These are phyloP conservation scores for Xylaria palmicola DNA, from an alignment of 495 filamentous ascomycete genomes.

Conservation along the genomic window DNA sequence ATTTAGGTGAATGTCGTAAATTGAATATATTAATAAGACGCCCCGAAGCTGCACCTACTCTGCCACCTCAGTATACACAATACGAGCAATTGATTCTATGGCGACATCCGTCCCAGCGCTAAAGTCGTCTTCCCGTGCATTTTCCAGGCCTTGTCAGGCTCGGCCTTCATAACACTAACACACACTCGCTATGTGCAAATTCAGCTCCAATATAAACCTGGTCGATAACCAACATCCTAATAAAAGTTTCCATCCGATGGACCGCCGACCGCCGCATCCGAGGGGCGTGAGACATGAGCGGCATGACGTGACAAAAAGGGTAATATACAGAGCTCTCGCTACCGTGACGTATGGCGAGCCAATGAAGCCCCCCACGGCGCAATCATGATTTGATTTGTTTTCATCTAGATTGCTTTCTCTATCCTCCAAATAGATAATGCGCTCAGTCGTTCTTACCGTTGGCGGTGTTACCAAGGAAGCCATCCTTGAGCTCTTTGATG, in stretches of 20 bases:
- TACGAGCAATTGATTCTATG: background rate
- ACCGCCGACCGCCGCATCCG: constrained; percentile 14
- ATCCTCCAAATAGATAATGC: constrained; percentile 8
- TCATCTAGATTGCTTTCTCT: constrained; percentile 8
- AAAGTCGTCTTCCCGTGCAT: background rate
- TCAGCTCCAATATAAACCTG: constrained; percentile 27
- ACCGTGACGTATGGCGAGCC: constrained; percentile 17
- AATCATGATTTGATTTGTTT: constrained; percentile 13
- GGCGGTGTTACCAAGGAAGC: constrained; percentile 56
- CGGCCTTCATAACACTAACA: constrained; percentile 2
- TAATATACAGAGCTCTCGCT: constrained; percentile 35
- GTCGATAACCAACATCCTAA: constrained; percentile 24
- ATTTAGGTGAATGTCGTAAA: background rate
- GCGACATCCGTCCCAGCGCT: background rate
- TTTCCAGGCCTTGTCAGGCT: background rate
- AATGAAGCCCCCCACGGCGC: constrained; percentile 19
- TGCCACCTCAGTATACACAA: constrained; percentile 7
- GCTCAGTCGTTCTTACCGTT: constrained; percentile 79
- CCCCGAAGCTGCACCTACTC: background rate
- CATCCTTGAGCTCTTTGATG: constrained; percentile 44
- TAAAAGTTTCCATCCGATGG: constrained; percentile 3
- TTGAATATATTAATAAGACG: constrained; percentile 9
- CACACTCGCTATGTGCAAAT: constrained; percentile 20
- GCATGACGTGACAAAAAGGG: constrained; percentile 27
- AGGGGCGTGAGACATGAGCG: constrained; percentile 22